Conservation (phyloP, 225 moss, liverwort and hornwort genomes). For the Rhytidiadelphus loreus region DNA sequence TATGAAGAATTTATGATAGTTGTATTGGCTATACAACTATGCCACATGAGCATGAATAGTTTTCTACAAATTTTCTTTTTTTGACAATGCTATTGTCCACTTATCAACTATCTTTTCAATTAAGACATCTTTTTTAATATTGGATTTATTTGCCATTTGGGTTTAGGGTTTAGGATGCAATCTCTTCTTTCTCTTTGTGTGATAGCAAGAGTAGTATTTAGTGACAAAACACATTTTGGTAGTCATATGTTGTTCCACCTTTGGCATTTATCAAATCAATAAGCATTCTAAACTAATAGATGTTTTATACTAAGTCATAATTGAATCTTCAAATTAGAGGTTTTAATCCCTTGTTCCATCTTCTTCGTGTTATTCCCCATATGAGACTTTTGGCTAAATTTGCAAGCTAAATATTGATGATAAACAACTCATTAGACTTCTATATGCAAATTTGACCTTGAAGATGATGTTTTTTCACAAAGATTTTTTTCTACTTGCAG, state of each 20-base stretch:
- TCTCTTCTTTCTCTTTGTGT: not conserved
- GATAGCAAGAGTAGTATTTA: not conserved
- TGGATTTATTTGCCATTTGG: not conserved
- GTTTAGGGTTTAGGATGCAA: not conserved
- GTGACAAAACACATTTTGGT: not conserved
- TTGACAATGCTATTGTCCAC: rapidly evolving
- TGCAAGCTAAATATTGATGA: not conserved
- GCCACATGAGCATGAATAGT: too few species aligned
- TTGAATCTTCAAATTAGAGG: not conserved
- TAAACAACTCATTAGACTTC: too few species aligned
- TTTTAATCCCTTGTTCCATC: too few species aligned
- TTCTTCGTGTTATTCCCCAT: rapidly evolving
- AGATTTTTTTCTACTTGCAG: not conserved
- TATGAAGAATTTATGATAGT: too few species aligned
- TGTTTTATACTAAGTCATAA: not conserved
- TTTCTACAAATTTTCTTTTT: not conserved
- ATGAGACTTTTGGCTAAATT: too few species aligned
- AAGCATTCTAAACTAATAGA: not conserved
- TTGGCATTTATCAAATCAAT: not conserved
- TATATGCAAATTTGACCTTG: too few species aligned
- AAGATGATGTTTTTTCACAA: not conserved
- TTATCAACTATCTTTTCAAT: not conserved
- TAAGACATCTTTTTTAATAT: too few species aligned
- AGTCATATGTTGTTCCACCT: not conserved
- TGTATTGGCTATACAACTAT: not conserved